Percentiles rank a stretch among this genome's conserved stretches.
Evolutionary conservation across 306 rosid genomes (phyloP).

Genomic region (Comarum palustre): DNA sequence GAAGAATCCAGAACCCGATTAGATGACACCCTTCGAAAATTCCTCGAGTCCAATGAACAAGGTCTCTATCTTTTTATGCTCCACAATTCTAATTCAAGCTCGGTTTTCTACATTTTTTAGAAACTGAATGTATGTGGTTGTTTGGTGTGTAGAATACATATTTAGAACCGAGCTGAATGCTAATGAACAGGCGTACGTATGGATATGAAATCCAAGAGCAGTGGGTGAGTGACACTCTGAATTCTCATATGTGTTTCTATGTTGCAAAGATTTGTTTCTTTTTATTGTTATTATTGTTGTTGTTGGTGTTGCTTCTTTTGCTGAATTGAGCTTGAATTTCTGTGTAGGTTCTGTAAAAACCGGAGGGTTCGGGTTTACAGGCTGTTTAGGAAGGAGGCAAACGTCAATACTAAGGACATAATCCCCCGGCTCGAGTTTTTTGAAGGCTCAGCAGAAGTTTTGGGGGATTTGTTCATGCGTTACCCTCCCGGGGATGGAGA

Average conservation of each 20-base stretch:
- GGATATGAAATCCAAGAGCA: conserved; percentile 74
- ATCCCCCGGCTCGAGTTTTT: conserved; percentile 54
- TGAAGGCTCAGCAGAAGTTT: conserved; percentile 36
- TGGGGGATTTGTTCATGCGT: conserved; percentile 48
- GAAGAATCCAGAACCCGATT: conserved; percentile 27
- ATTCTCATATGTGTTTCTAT: neutral
- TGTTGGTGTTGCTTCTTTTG: neutral
- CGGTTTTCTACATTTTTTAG: neutral
- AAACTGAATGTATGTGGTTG: neutral
- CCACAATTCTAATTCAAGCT: too few relatives aligned
- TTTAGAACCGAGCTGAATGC: conserved; percentile 54
- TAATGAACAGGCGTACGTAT: conserved; percentile 53
- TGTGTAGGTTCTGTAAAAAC: conserved; percentile 41
- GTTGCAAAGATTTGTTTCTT: neutral
- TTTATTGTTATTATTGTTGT: too few relatives aligned
- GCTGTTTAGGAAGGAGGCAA: neutral
- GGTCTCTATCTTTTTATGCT: conserved; percentile 35
- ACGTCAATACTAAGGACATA: neutral
- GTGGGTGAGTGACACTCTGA: conserved; percentile 47
- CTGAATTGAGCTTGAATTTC: conserved; percentile 25
- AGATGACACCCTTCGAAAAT: conserved; percentile 26
- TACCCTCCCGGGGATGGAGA: conserved; percentile 73
- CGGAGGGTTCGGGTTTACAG: conserved; percentile 43
- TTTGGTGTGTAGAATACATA: neutral
- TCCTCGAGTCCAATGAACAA: conserved; percentile 40